These are phyloP conservation scores for Heracleum sosnowskyi DNA, from an alignment of 129 eudicot species.

Conservation along the genomic window DNA sequence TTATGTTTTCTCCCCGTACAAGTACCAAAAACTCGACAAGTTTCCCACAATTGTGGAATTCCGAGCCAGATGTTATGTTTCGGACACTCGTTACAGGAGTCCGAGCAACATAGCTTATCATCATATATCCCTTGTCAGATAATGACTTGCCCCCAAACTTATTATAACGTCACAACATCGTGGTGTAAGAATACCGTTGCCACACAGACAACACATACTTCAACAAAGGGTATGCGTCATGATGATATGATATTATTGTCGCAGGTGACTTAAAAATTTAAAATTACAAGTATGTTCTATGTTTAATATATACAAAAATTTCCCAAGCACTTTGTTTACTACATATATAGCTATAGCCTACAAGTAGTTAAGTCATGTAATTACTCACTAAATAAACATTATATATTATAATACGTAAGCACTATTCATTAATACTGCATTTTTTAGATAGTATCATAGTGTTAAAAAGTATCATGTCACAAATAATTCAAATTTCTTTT, in stretches of 20 bases:
- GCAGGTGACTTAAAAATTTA: background rate
- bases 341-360: no score
- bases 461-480: background rate
- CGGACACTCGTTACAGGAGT: background rate
- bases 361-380: no score
- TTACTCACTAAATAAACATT: no score
- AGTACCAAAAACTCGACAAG: background rate
- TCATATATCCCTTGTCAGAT: background rate
- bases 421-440: no score
- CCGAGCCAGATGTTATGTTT: background rate
- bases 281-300: background rate
- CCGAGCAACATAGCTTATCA: background rate
- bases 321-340: no score
- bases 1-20: background rate
- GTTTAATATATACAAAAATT: no score
- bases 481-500: no score
- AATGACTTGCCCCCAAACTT: background rate
- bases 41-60: background rate
- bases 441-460: no score
- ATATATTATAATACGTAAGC: no score
- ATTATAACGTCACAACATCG: background rate
- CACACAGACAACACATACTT: no score
- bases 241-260: background rate
- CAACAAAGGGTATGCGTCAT: no score
- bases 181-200: background rate